A percentile compares a stretch with the other conserved stretches of the same genome.
phyloP scores from a whole-genome alignment of 2,329 filamentous ascomycete species.

The Cercospora sesami region DNA sequence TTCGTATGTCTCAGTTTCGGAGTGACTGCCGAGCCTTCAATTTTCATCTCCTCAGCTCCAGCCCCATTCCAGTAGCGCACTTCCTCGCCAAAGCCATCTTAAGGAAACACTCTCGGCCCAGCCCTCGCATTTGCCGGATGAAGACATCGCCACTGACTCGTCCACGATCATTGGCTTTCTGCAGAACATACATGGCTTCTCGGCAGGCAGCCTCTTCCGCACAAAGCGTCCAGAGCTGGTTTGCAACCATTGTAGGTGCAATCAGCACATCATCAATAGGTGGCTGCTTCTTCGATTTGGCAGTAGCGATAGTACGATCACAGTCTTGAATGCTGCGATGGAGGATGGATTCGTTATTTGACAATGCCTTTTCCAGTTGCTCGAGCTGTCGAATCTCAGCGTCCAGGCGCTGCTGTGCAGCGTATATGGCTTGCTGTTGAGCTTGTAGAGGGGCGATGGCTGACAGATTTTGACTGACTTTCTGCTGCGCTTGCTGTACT shows the following conservation, averaged over 20 bases:
- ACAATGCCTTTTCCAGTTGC: slow-evolving; percentile 68
- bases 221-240: slow-evolving; percentile 85
- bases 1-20: not conserved
- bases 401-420: slow-evolving; percentile 68
- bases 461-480: slow-evolving; percentile 69
- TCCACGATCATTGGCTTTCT: slow-evolving; percentile 71
- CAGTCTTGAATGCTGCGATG: slow-evolving; percentile 75
- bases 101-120: slow-evolving; percentile 78
- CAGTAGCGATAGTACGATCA: slow-evolving; percentile 72
- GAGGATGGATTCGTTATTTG: slow-evolving; percentile 75
- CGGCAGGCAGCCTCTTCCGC: slow-evolving; percentile 85
- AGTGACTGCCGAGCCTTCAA: not conserved
- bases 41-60: slow-evolving; percentile 42
- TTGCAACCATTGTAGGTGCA: slow-evolving; percentile 88
- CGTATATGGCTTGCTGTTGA: slow-evolving; percentile 74
- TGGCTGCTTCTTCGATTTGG: slow-evolving; percentile 67
- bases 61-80: slow-evolving; percentile 73
- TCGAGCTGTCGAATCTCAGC: slow-evolving; percentile 71
- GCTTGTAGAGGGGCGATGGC: slow-evolving; percentile 74
- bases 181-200: slow-evolving; percentile 82
- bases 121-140: slow-evolving; percentile 68
- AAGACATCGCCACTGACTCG: slow-evolving; percentile 71
- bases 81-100: slow-evolving; percentile 80
- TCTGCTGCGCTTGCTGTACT: slow-evolving; percentile 66
- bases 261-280: slow-evolving; percentile 88